Base-by-base conservation (phyloP, 2,329 filamentous ascomycete genomes). In the Aspergillus brunneoviolaceus region DNA sequence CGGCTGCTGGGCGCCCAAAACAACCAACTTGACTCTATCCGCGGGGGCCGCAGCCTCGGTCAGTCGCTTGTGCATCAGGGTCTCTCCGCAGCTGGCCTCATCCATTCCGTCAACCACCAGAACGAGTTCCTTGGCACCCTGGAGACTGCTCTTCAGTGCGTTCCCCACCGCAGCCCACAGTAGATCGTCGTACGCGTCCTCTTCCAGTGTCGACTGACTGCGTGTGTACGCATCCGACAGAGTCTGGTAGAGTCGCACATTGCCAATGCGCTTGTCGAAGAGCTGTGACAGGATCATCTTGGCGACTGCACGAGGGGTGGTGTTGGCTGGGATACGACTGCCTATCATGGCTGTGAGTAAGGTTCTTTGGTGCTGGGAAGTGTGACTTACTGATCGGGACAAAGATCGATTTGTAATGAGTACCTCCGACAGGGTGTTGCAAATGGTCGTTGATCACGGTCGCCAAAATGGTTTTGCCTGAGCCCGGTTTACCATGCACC, bases 401-500 rank as follows among this genome's bases (percentile, higher is more conserved):
- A 53, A 74, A 77, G 2, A 78, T 58, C 1, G 72, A 63, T 21
- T 69, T 72, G 58, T 76, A 77, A 16, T 58, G 60, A 1, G 72
- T 66, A 5, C 75, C 74, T 10, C 69, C 71, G 21, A 77, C 72
- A 3, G 74, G 70, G 33, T 75, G 68, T 59, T 77, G 76, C 14
- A 78, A 65, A 55, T 73, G 69, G 42, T 78, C 76, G 16, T 72
- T 67, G 57, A 78, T 75, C 5, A 77, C 75, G 0, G 74, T 73
- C 2, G 76, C 70, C 45, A 76, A 51, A 2, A 77, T 70, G 0
- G 74, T 73, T 64, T 77, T 78, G 21, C 76, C 76, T 0, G 74
- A 75, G 4, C 76, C 76, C 3, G 74, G 67, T 52, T 71, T 70
- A 19, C 76, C 76, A 31, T 76, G 79, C 42, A 85, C 74, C n/a